phyloP scores from a whole-genome alignment of 169 alveolate species.

The Eimeria praecox region DNA sequence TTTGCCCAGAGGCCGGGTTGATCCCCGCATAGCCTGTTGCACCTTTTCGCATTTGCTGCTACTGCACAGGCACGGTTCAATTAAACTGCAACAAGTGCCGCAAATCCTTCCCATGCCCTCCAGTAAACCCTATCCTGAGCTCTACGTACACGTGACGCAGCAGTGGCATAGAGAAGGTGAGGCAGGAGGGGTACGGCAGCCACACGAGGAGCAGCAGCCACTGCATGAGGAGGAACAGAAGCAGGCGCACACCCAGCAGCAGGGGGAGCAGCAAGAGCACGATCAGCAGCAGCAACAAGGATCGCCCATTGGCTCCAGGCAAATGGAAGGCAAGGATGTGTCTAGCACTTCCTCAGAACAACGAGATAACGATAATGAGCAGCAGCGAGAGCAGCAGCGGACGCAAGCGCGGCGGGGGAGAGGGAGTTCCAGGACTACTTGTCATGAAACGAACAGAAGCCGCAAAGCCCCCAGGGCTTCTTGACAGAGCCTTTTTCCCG shows the following conservation, averaged over 20 bases:
- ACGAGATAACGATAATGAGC: not conserved
- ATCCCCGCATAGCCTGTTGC: constrained; percentile 60
- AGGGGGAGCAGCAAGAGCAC: constrained; percentile 12
- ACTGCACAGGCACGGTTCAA: constrained; percentile 48
- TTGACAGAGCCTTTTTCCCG: not conserved
- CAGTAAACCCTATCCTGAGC: constrained; percentile 33
- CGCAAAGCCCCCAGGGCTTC: not conserved
- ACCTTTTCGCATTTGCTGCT: constrained; percentile 53
- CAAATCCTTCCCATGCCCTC: constrained; percentile 14
- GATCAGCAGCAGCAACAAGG: not conserved
- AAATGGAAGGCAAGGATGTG: not conserved
- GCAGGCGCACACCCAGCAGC: not conserved
- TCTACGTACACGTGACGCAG: constrained; percentile 32
- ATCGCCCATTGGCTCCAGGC: not conserved
- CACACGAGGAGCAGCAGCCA: not conserved
- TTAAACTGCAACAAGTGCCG: constrained; percentile 28
- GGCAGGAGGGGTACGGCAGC: constrained; percentile 18
- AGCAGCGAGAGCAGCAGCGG: not conserved
- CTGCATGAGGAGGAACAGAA: not conserved
- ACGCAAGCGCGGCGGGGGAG: not conserved
- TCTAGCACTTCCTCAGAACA: not conserved
- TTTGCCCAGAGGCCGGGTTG: constrained; percentile 57
- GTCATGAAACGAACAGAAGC: not conserved
- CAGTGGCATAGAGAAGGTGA: constrained; percentile 14
- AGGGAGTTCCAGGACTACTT: not conserved